Conservation (phyloP, 768 basidiomycete species). For the Thelephora ganbajun region DNA sequence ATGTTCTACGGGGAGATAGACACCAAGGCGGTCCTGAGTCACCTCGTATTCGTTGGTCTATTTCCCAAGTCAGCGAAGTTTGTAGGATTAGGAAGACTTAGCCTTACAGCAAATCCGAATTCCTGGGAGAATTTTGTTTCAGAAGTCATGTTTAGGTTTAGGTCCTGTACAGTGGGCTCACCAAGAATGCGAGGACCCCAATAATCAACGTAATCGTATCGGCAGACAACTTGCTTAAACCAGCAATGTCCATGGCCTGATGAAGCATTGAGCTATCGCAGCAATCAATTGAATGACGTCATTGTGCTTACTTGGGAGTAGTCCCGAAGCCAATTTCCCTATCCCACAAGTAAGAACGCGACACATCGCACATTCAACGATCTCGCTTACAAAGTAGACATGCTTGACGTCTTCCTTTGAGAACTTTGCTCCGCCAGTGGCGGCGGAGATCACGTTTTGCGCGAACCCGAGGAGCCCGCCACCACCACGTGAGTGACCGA, state of each 20-base stretch:
- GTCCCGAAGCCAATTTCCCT: constrained; percentile 63
- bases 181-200: constrained; percentile 45
- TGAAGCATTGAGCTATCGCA: constrained; percentile 1
- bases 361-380: not conserved
- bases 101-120: not conserved
- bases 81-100: not conserved
- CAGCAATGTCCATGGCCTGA: constrained; percentile 60
- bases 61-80: constrained; percentile 33
- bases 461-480: constrained; percentile 38
- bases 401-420: constrained; percentile 50
- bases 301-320: constrained; percentile 37
- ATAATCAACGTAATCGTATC: constrained; percentile 51
- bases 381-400: constrained; percentile 41
- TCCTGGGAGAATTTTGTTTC: not conserved
- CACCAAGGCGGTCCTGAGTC: constrained; percentile 56
- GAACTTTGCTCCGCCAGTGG: constrained; percentile 44
- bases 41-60: constrained; percentile 59
- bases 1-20: constrained; percentile 68
- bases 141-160: not conserved
- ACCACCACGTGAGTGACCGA: constrained; percentile 29
- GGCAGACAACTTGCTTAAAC: constrained; percentile 46
- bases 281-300: not conserved
- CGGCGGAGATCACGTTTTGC: constrained; percentile 27
- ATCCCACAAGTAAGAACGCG: not conserved
- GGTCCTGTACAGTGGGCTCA: constrained; percentile 5